Conservation (phyloP, 2,329 filamentous ascomycete genomes). For the Akanthomyces dipterigenus region DNA sequence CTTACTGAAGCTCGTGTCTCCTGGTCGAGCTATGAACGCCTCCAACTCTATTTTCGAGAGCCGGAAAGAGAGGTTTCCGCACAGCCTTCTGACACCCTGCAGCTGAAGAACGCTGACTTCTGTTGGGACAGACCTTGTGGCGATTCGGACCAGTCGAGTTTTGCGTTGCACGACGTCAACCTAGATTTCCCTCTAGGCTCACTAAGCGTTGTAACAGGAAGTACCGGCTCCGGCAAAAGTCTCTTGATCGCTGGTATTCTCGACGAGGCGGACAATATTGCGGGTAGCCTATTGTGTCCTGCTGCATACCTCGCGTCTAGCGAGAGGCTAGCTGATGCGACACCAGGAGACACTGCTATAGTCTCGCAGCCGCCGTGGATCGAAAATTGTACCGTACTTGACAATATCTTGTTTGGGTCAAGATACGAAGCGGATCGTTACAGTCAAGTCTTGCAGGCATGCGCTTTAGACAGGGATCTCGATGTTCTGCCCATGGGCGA, state of each 20-base stretch:
- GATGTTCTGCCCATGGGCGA: conserved; percentile 36
- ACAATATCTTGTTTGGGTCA: conserved; percentile 41
- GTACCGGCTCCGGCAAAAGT: conserved; percentile 65
- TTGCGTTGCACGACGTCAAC: conserved; percentile 52
- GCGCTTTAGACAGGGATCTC: conserved; percentile 36
- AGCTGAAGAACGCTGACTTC: conserved; percentile 5
- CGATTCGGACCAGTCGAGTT: conserved; percentile 22
- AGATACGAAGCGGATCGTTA: conserved; percentile 35
- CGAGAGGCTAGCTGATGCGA: neutral
- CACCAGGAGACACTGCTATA: conserved; percentile 27
- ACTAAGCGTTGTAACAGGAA: conserved; percentile 61
- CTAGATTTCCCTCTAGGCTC: conserved; percentile 55
- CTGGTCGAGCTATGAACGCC: conserved; percentile 11
- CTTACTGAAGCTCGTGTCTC: neutral
- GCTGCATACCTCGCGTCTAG: conserved; percentile 32
- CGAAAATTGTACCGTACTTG: conserved; percentile 36
- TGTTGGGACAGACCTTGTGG: neutral
- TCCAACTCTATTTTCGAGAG: conserved; percentile 1
- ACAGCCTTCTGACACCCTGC: neutral
- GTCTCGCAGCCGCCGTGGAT: conserved; percentile 43
- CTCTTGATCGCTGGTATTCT: conserved; percentile 61
- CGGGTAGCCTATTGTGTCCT: conserved; percentile 44
- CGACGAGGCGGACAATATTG: conserved; percentile 59
- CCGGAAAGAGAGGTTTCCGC: neutral
- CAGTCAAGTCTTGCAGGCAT: conserved; percentile 38